Percentiles rank a stretch among this genome's conserved stretches.
phyloP scores from a whole-genome alignment of 2,329 filamentous ascomycete species.

The Calonectria pauciramosa region DNA sequence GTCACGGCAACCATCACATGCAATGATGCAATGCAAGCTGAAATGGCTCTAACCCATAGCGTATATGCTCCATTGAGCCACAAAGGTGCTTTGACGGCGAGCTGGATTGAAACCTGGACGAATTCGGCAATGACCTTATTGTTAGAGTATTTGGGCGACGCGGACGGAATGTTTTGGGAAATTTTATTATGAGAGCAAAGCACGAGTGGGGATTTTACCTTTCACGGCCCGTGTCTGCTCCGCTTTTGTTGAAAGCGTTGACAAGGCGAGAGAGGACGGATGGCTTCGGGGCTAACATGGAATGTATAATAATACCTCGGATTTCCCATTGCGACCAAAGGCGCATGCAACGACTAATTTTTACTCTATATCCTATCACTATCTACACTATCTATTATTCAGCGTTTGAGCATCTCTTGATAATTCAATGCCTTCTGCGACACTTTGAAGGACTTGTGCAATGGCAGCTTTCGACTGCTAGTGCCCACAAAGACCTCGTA shows the following conservation, averaged over 20 bases:
- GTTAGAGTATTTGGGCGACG: neutral
- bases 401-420: neutral
- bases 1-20: neutral
- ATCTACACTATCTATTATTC: neutral
- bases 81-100: neutral
- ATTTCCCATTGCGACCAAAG: neutral
- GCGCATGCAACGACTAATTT: neutral
- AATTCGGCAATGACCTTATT: neutral
- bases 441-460: neutral
- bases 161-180: neutral
- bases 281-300: neutral
- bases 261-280: neutral
- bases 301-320: neutral
- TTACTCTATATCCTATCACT: neutral
- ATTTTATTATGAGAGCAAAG: neutral
- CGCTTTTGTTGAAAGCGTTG: neutral
- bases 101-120: neutral
- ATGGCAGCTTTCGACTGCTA: slow-evolving; percentile 9
- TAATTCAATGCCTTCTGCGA: neutral
- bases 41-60: neutral
- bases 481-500: slow-evolving; percentile 14
- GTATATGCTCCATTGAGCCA: neutral
- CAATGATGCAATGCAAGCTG: too few relatives aligned
- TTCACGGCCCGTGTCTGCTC: neutral
- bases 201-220: neutral